A percentile compares a stretch with the other conserved stretches of the same genome.
Conservation (phyloP, 139 green algal species). For the Asterochloris erici region DNA sequence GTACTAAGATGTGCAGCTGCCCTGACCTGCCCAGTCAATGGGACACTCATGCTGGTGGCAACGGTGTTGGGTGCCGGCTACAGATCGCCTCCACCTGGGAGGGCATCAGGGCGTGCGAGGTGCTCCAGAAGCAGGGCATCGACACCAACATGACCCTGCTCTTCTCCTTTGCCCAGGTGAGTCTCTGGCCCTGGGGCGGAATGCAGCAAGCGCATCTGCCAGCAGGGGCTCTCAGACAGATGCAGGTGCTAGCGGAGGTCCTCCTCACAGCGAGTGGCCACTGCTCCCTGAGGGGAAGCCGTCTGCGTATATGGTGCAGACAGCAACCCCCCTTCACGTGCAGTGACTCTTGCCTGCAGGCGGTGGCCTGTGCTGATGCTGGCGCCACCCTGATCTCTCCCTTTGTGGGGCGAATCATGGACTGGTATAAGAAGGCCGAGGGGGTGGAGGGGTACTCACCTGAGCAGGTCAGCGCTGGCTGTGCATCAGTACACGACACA, state of each 20-base stretch:
- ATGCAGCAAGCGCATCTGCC: too few relatives aligned
- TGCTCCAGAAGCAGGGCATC: constrained; percentile 79
- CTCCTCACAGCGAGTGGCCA: neutral
- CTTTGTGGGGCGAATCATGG: constrained; percentile 91
- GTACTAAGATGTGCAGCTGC: too few relatives aligned
- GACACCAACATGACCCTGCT: constrained; percentile 91
- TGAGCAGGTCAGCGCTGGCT: constrained; percentile 39
- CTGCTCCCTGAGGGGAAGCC: too few relatives aligned
- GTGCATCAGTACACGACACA: too few relatives aligned
- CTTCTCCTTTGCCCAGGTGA: constrained; percentile 84
- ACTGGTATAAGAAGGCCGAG: constrained; percentile 74
- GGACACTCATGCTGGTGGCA: neutral
- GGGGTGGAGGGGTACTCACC: constrained; percentile 47
- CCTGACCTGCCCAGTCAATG: too few relatives aligned
- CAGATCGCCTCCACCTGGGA: constrained; percentile 85
- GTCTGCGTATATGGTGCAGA: too few relatives aligned
- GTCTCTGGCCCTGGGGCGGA: neutral
- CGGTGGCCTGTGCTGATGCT: constrained; percentile 76
- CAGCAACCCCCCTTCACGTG: too few relatives aligned
- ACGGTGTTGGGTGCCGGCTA: neutral
- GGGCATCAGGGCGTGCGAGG: constrained; percentile 78
- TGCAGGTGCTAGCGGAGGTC: too few relatives aligned
- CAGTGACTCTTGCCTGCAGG: constrained; percentile 38
- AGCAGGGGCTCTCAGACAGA: neutral
- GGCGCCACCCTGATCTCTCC: constrained; percentile 80